Conservation (phyloP, 208 protist species). For the Trypanosoma mega region DNA sequence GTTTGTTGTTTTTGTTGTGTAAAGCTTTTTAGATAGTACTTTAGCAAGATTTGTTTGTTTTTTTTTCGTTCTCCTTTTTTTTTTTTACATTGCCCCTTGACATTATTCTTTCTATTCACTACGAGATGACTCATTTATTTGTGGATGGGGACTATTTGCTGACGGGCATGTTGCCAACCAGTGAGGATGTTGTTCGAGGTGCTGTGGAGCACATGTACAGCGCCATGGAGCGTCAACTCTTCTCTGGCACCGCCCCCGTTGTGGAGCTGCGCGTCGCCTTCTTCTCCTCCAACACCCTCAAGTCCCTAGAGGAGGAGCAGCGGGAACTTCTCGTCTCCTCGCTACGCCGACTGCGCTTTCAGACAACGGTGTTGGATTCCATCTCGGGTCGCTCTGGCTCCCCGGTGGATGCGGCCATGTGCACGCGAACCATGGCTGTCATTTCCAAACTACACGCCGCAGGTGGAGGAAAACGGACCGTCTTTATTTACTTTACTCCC, state of each 20-base stretch:
- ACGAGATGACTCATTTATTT: slow-evolving; percentile 58
- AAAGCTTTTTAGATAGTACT: too few species aligned
- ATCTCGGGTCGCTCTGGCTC: slow-evolving; percentile 51
- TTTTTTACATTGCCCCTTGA: not conserved
- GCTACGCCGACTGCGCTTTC: slow-evolving; percentile 63
- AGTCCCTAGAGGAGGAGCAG: slow-evolving; percentile 37
- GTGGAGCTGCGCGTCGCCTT: slow-evolving; percentile 58
- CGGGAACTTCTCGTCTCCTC: slow-evolving; percentile 49
- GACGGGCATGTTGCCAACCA: slow-evolving; percentile 54
- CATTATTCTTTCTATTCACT: not conserved
- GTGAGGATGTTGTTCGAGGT: slow-evolving; percentile 38
- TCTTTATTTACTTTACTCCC: slow-evolving; percentile 38
- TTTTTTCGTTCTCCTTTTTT: slow-evolving; percentile 5
- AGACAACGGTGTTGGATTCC: slow-evolving; percentile 60
- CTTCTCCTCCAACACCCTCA: slow-evolving; percentile 62
- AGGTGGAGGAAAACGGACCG: not conserved
- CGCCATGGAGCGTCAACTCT: slow-evolving; percentile 48
- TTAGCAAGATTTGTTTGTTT: too few species aligned
- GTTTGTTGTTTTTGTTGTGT: too few species aligned
- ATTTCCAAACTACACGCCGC: slow-evolving; percentile 30
- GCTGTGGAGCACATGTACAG: slow-evolving; percentile 42
- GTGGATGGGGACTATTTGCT: slow-evolving; percentile 81
- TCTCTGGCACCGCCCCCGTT: slow-evolving; percentile 10
- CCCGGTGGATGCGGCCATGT: slow-evolving; percentile 74
- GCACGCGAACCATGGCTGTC: slow-evolving; percentile 54